Base-by-base conservation (phyloP, 495 filamentous ascomycete genomes). In the Talaromyces stipitatus region DNA sequence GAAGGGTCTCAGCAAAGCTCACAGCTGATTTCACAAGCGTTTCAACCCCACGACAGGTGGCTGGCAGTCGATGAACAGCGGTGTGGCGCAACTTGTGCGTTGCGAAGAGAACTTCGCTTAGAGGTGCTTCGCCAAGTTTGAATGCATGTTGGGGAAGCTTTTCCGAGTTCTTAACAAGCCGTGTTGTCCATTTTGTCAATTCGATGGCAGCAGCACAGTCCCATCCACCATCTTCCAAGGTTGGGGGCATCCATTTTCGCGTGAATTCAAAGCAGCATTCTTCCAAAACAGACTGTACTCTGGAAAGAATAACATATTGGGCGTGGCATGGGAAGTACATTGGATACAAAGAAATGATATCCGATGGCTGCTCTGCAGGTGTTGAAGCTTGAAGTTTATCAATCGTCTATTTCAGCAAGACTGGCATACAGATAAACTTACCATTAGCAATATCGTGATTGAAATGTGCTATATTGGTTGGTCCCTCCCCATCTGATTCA, bases 211-310 rank as follows among this genome's bases (percentile, higher is more conserved):
- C 66, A 14, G 71, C 54, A 53, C 72, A 74, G 38, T 66, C 65
- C 58, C 58, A 72, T n/a, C 58, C 60, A 32, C 60, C 61, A 11
- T 60, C 59, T 46, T 58, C 24, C n/a, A 75, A 58, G 14, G 59
- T 57, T 2, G 58, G 36, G 22, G 69, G 68, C 20, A 69, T 61
- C 70, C 71, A 73, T 41, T 64, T 67, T 22, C 60, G 55, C 8
- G 60, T 62, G 59, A 76, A 72, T 26, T 73, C 69, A 48, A 65
- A 74, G 55, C 72, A 76, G 54, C 65, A 70, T 62, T 73, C 72
- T 60, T 76, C 72, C n/a, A 74, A 57, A 26, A 72, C 61, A n/a
- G 61, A 55, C 53, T 76, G 64, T 1, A 66, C 61, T 58, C 63
- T 68, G 16, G 63, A 65, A 9, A 74, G 60, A 22, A 76, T 69